These are phyloP conservation scores for Aspergillus sparsus DNA, from an alignment of 495 filamentous ascomycete species.

Conservation along the genomic window DNA sequence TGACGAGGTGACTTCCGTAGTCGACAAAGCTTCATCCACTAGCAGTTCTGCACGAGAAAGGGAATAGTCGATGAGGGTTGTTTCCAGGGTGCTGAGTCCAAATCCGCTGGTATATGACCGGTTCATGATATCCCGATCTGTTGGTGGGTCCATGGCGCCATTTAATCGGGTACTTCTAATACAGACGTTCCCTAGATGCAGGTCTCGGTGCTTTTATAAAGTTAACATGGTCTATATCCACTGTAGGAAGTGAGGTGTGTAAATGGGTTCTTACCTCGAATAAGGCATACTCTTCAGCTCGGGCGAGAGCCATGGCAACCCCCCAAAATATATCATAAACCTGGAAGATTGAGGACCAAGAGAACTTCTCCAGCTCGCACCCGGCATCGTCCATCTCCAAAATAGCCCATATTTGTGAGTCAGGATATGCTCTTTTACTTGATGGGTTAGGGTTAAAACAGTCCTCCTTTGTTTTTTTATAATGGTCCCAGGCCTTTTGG, in stretches of 20 bases:
- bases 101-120: conserved; percentile 51
- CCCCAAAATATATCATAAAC: conserved; percentile 88
- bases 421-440: conserved; percentile 57
- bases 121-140: conserved; percentile 32
- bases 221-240: conserved; percentile 5
- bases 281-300: conserved; percentile 67
- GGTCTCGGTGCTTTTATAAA: conserved; percentile 66
- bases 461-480: conserved; percentile 59
- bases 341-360: conserved; percentile 55
- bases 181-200: conserved; percentile 88
- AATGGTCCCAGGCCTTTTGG: conserved; percentile 64
- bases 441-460: conserved; percentile 66
- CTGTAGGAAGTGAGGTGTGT: neutral
- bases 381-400: conserved; percentile 89
- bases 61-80: conserved; percentile 89
- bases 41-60: conserved; percentile 64
- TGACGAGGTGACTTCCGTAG: conserved; percentile 43
- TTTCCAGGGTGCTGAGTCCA: conserved; percentile 67
- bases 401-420: conserved; percentile 73
- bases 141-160: conserved; percentile 37
- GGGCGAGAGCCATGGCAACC: conserved; percentile 71
- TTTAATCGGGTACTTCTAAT: conserved; percentile 52
- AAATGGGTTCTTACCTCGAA: conserved; percentile 63
- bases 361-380: conserved; percentile 66
- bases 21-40: conserved; percentile 27